Evolutionary conservation across 768 basidiomycete species (phyloP).

Genomic region (Leccinellum albellum): DNA sequence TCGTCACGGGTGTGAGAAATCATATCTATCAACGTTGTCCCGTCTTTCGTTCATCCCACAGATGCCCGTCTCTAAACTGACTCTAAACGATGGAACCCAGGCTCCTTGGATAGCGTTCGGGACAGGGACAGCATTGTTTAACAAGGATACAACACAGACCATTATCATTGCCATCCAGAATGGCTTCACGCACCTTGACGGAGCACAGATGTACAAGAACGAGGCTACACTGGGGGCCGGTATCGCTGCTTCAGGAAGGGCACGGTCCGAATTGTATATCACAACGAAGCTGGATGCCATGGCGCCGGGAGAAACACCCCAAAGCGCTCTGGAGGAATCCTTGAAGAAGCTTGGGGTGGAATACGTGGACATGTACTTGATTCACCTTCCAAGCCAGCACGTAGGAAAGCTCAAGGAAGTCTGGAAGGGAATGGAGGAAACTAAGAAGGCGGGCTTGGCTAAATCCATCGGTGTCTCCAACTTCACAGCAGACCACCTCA

Average conservation of each 20-base stretch:
- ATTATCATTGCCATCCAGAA: conserved; percentile 49
- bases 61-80: conserved; percentile 31
- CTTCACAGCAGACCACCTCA: conserved; percentile 41
- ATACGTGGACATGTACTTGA: conserved; percentile 60
- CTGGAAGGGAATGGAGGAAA: conserved; percentile 62
- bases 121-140: conserved; percentile 53
- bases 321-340: conserved; percentile 47
- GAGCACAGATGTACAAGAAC: conserved; percentile 58
- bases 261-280: conserved; percentile 56
- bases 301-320: conserved; percentile 43
- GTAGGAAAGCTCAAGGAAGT: conserved; percentile 44
- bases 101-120: conserved; percentile 62
- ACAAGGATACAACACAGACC: conserved; percentile 38
- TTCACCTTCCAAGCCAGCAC: conserved; percentile 46
- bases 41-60: conserved; percentile 4
- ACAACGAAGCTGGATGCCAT: conserved; percentile 49
- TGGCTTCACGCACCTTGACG: conserved; percentile 60
- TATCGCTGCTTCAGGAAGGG: conserved; percentile 46
- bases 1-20: not conserved
- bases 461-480: conserved; percentile 55
- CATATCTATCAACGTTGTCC: not conserved
- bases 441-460: conserved; percentile 40
- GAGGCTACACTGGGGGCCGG: conserved; percentile 51
- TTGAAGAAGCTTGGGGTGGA: conserved; percentile 51
- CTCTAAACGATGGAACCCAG: conserved; percentile 52